Conservation (phyloP, 1,284 basidiomycete genomes). For the Malassezia restricta region DNA sequence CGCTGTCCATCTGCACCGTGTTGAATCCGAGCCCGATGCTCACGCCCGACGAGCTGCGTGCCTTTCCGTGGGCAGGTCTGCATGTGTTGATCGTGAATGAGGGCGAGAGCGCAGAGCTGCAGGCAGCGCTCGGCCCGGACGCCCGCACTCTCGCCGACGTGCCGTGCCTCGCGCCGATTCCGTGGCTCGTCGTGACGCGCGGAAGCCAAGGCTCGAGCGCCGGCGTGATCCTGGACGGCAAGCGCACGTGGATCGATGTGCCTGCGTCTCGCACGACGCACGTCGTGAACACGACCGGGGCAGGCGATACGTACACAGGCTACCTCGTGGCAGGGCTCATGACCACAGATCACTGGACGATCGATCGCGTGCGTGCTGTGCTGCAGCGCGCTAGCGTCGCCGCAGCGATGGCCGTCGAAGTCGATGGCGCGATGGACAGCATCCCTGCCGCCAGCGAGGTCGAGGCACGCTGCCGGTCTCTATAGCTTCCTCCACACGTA, state of each 20-base stretch:
- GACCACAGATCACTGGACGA: slow-evolving; percentile 12
- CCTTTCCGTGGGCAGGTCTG: slow-evolving; percentile 49
- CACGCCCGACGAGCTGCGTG: slow-evolving; percentile 42
- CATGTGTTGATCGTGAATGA: slow-evolving; percentile 53
- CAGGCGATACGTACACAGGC: slow-evolving; percentile 43
- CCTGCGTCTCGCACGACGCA: slow-evolving; percentile 22
- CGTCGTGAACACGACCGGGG: slow-evolving; percentile 42
- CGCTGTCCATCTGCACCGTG: slow-evolving; percentile 28
- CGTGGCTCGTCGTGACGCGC: slow-evolving; percentile 39
- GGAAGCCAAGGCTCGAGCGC: slow-evolving; percentile 33
- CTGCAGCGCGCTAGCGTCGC: slow-evolving; percentile 26
- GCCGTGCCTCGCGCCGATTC: slow-evolving; percentile 13
- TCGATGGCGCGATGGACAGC: slow-evolving; percentile 40
- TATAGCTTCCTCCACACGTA: background rate
- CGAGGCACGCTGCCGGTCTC: background rate
- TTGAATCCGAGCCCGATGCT: slow-evolving; percentile 55
- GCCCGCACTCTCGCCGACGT: slow-evolving; percentile 19
- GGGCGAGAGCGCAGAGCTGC: slow-evolving; percentile 48
- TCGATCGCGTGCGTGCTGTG: slow-evolving; percentile 12
- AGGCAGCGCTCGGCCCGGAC: slow-evolving; percentile 21
- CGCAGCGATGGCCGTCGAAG: slow-evolving; percentile 38
- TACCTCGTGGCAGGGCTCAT: slow-evolving; percentile 36
- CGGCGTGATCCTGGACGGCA: slow-evolving; percentile 15
- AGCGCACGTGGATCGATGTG: slow-evolving; percentile 20
- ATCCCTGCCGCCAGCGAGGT: slow-evolving; percentile 31